These are phyloP conservation scores for Fonsecaea multimorphosa DNA, from an alignment of 2,329 filamentous ascomycete species.

Conservation along the genomic window DNA sequence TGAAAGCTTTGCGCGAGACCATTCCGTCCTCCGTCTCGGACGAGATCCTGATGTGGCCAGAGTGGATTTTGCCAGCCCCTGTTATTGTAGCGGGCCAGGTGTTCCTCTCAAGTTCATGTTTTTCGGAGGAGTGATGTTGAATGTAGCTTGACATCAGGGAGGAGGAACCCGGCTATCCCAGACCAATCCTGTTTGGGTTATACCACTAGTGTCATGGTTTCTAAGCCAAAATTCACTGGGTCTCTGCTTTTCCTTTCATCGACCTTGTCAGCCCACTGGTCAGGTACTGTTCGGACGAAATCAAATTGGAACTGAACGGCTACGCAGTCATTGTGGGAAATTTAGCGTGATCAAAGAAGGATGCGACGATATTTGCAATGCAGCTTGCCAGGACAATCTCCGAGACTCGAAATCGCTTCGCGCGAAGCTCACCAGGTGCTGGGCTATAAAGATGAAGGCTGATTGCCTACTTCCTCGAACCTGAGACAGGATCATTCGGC, in stretches of 20 bases:
- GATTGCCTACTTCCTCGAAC: not conserved
- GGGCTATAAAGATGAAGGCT: not conserved
- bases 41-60: not conserved
- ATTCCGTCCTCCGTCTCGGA: not conserved
- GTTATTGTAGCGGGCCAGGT: not conserved
- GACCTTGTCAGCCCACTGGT: not conserved
- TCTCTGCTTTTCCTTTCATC: not conserved
- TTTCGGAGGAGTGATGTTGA: not conserved
- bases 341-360: not conserved
- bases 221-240: not conserved
- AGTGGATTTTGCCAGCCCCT: too few relatives aligned
- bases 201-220: constrained; percentile 5
- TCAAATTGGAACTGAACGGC: not conserved
- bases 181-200: constrained; percentile 4
- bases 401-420: not conserved
- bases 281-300: not conserved
- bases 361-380: not conserved
- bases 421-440: not conserved
- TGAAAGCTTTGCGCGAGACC: not conserved
- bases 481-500: not conserved
- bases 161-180: too few relatives aligned
- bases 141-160: not conserved
- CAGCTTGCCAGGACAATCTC: not conserved
- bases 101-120: not conserved
- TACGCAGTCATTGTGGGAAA: not conserved